These are phyloP conservation scores for Metarhizium brunneum DNA, from an alignment of 2,329 filamentous ascomycete genomes.

Conservation along the genomic window DNA sequence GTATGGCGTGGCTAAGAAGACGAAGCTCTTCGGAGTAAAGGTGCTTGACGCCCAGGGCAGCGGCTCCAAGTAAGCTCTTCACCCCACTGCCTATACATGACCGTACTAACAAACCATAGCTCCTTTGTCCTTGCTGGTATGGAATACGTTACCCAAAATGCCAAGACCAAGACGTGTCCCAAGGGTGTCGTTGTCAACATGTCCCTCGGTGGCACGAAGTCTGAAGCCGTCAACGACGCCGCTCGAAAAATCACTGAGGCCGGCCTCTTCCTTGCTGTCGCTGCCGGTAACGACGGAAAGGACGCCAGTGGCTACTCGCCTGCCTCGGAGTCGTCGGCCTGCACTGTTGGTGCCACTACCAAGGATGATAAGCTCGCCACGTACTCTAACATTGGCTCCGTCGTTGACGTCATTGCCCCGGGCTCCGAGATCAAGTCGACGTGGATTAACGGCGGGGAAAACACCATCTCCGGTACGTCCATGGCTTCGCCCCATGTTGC, in stretches of 20 bases:
- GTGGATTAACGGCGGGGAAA: slow-evolving; percentile 29
- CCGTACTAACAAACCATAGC: slow-evolving; percentile 10
- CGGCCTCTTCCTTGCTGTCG: slow-evolving; percentile 44
- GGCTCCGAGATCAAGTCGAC: slow-evolving; percentile 35
- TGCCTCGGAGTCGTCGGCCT: slow-evolving; percentile 31
- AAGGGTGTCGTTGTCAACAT: slow-evolving; percentile 41
- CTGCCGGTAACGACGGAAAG: slow-evolving; percentile 39
- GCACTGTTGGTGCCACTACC: slow-evolving; percentile 40
- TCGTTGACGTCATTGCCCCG: slow-evolving; percentile 40
- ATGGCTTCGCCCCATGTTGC: slow-evolving; percentile 31
- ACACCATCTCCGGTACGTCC: slow-evolving; percentile 32
- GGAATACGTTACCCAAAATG: slow-evolving; percentile 30
- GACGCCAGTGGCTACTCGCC: slow-evolving; percentile 36
- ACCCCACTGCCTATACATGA: not conserved
- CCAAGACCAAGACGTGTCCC: slow-evolving; percentile 25
- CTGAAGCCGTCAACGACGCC: slow-evolving; percentile 36
- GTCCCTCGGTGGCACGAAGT: slow-evolving; percentile 41
- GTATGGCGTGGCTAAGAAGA: slow-evolving; percentile 37
- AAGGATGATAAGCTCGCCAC: slow-evolving; percentile 25
- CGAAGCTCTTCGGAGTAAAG: slow-evolving; percentile 34
- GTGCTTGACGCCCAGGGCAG: slow-evolving; percentile 29
- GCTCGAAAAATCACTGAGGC: slow-evolving; percentile 30
- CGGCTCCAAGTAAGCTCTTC: slow-evolving; percentile 24
- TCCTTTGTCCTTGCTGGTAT: slow-evolving; percentile 35
- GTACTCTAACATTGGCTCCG: slow-evolving; percentile 40